Base-by-base conservation (phyloP, 371 early-diverging fungal species). In the Mortierella polycephala region DNA sequence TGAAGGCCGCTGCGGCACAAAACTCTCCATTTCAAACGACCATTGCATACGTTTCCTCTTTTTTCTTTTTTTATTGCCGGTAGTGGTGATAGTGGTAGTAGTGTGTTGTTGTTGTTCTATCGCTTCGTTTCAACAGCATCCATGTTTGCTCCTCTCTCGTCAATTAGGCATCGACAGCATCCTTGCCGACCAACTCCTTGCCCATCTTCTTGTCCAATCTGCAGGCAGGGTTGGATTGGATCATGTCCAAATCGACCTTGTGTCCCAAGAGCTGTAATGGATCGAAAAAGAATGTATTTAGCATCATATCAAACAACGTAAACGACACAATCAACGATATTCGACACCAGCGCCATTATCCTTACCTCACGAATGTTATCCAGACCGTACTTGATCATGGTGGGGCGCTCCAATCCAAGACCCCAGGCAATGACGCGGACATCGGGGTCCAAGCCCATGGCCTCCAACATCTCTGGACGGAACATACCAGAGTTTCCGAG, bases 401-500 rank as follows among this genome's bases (percentile, higher is more conserved):
- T 98, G 41, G 99, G 99, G 53, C 99, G 92, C 89, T 99, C 99
- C 74, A 99, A 88, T 69, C 96, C 95, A 61, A 99, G 88, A 81
- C 99, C 99, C 97, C 99, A 99, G 21, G 98, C 99, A 84, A 99
- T 96, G 46, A 99, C 99, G 62, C 94, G 90, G 12, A 99, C 97
- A 87, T 97, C 97, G 50, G 95, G 93, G 58, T 96, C 96, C 65
- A 99, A 89, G 13, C 99, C 99, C 84, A 99, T 89, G 46, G 99
- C 97, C 37, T 90, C 86, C 79, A 99, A 89, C 98, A 99, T 97
- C 86, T 99, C 99, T 6, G 99, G 99, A 55, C 99, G 93, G 95
- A 99, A 99, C 93, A 99, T 96, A 69, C 99, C 99, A 20, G 96
- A 96, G 92, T 99, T 99, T 63, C 99, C 99, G 58, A 99, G 94